Base-by-base conservation (phyloP, 306 rosid species). In the Cucurbita moschata region DNA sequence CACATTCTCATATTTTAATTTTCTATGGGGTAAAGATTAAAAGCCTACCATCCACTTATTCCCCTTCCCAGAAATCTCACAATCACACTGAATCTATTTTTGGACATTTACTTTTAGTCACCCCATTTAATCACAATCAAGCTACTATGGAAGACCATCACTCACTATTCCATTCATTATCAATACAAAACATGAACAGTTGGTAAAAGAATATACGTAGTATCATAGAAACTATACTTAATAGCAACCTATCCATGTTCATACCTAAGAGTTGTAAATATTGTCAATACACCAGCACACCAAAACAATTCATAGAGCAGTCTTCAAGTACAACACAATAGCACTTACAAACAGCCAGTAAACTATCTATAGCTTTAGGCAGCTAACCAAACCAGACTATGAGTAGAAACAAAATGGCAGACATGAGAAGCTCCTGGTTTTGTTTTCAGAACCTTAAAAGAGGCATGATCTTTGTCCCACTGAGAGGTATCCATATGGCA, bases 401-500 rank as follows among this genome's bases (percentile, higher is more conserved):
- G 88, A 23, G 85, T 5, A 50, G 91, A 86, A 61, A 91, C 84
- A 80, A 92, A 92, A 80, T 92, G 94, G 70, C 97, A 89, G 1
- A 92, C 90, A 8, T 86, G 91, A 26, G 87, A 86, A 23, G 77
- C 86, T 59, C 96, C 85, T 0, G 88, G 90, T 38, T 80, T 19
- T 55, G 84, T 76, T 44, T 82, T 62, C 42, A 92, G 92, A 43
- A 89, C 87, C 0, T 47, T 80, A 76, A 92, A 87, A 0, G 94
- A 78, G 43, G 80, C 85, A 19, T 89, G 92, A 38, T 82, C 84
- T 10, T 37, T 68, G 73, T 89, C 87, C 92, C 96, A 86, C 63
- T 73, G 82, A 13, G 96, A 87, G 4, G 97, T 92, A 78, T 92
- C 92, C 96, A 89, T 83, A 78, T 92, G 96, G 61, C 96, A 89